Conservation (phyloP, 2,329 filamentous ascomycete genomes). For the Colletotrichum tropicale region DNA sequence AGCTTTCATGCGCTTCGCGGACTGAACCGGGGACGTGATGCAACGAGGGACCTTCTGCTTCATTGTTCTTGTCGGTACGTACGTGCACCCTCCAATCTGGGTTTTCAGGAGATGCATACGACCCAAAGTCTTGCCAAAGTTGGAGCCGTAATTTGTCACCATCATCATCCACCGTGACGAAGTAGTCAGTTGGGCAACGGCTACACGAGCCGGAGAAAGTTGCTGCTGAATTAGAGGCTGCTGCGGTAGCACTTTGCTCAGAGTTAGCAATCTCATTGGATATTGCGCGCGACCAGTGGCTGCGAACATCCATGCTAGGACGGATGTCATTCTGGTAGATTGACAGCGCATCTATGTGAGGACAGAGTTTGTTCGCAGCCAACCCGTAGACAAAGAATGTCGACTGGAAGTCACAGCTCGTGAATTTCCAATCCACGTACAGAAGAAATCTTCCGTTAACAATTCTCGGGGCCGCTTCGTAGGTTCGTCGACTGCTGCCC, state of each 20-base stretch:
- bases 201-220: background rate
- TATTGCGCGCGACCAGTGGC: background rate
- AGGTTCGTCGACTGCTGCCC: background rate
- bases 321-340: background rate
- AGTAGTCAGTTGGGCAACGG: background rate
- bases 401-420: background rate
- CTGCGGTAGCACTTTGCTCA: background rate
- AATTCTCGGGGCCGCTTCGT: background rate
- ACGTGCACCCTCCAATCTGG: background rate
- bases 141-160: background rate
- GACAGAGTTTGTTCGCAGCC: background rate
- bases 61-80: rapidly evolving
- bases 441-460: background rate
- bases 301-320: background rate
- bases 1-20: background rate
- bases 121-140: background rate
- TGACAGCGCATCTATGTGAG: background rate
- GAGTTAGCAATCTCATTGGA: background rate
- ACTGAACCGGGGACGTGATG: background rate
- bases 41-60: background rate
- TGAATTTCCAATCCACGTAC: background rate
- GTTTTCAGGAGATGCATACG: background rate
- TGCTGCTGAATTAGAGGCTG: background rate
- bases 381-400: background rate
- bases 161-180: background rate